Conservation (phyloP, 1,284 basidiomycete genomes). For the Pholiota adiposa region DNA sequence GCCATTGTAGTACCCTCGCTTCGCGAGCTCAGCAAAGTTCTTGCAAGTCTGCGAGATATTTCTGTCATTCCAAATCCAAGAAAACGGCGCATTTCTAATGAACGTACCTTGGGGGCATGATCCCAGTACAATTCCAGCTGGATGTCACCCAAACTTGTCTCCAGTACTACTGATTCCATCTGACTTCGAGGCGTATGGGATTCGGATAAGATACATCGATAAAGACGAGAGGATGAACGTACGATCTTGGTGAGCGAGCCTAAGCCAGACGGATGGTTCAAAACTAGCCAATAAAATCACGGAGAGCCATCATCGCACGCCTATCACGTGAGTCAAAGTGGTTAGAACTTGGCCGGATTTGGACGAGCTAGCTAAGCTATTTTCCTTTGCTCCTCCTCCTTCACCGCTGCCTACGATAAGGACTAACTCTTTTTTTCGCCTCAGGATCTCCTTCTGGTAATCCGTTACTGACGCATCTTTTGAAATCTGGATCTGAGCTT, state of each 20-base stretch:
- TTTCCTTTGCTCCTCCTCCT: background rate
- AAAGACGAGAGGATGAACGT: constrained; percentile 10
- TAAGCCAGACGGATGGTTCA: background rate
- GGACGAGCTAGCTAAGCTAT: background rate
- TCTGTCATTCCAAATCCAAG: constrained; percentile 9
- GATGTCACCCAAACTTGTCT: constrained; percentile 88
- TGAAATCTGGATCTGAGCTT: too few species aligned
- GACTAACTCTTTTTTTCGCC: background rate
- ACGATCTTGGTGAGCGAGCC: constrained; percentile 1
- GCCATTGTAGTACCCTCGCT: constrained; percentile 86
- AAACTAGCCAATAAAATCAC: constrained; percentile 6
- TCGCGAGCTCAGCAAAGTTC: constrained; percentile 89
- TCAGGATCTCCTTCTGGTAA: background rate
- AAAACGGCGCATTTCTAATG: background rate
- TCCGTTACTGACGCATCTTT: background rate
- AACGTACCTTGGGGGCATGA: constrained; percentile 82
- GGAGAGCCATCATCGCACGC: background rate
- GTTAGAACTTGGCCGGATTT: background rate
- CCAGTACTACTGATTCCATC: constrained; percentile 71
- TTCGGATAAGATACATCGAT: constrained; percentile 6
- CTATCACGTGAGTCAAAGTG: background rate
- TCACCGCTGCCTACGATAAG: background rate
- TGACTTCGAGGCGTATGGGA: background rate
- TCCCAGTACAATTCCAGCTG: constrained; percentile 90
- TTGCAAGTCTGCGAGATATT: constrained; percentile 75